Conservation (phyloP, 805 yeast genomes). For the Nakazawaea anatomiae region DNA sequence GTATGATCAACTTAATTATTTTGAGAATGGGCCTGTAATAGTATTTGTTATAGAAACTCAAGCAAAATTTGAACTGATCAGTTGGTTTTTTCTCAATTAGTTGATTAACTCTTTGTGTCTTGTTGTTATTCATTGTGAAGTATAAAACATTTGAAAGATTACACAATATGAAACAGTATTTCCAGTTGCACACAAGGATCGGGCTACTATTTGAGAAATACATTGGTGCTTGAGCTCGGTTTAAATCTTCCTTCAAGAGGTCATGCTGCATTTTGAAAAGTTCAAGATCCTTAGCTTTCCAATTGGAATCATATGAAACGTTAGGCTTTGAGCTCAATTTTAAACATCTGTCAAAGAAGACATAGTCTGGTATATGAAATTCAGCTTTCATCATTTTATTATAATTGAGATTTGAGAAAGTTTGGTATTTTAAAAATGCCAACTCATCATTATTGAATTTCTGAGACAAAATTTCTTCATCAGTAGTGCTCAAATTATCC, state of each 20-base stretch:
- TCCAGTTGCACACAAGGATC: slow-evolving; percentile 15
- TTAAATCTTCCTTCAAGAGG: slow-evolving; percentile 21
- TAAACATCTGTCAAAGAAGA: slow-evolving; percentile 33
- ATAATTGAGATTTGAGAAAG: slow-evolving; percentile 8
- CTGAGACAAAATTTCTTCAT: slow-evolving; percentile 28
- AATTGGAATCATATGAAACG: slow-evolving; percentile 5
- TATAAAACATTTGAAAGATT: slow-evolving; percentile 53
- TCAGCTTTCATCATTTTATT: slow-evolving; percentile 10
- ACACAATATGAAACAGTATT: slow-evolving; percentile 41
- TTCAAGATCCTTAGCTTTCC: slow-evolving; percentile 10
- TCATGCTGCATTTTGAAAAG: slow-evolving; percentile 28
- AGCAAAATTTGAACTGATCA: slow-evolving; percentile 48
- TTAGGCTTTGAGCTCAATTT: slow-evolving; percentile 11
- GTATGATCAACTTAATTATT: slow-evolving; percentile 72
- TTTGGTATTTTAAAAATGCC: slow-evolving; percentile 14
- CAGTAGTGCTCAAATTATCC: slow-evolving; percentile 14
- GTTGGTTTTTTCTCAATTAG: slow-evolving; percentile 61
- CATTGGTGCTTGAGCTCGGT: slow-evolving; percentile 13
- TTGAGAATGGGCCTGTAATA: slow-evolving; percentile 67
- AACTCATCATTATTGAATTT: slow-evolving; percentile 36
- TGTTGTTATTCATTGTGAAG: slow-evolving; percentile 49
- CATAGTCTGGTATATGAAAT: slow-evolving; percentile 24
- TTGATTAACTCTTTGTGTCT: slow-evolving; percentile 67
- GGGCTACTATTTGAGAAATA: slow-evolving; percentile 16
- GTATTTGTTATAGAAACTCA: slow-evolving; percentile 55